Evolutionary conservation across 2,329 filamentous ascomycete species (phyloP).

Genomic region (Aspergillus jensenii): DNA sequence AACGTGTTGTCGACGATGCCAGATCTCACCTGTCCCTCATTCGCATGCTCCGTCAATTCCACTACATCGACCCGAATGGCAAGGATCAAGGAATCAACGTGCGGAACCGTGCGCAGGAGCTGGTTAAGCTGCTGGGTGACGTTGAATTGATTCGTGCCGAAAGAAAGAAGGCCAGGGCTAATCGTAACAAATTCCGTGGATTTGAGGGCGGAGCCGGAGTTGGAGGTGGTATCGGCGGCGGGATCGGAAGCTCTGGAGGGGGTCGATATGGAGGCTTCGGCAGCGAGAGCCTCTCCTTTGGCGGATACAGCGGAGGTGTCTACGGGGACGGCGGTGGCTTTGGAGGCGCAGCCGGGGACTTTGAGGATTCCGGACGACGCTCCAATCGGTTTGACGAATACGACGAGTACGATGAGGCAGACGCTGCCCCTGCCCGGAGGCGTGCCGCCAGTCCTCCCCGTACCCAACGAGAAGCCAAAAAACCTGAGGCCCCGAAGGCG

Average conservation of each 20-base stretch:
- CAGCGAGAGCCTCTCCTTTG: constrained; percentile 67
- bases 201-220: constrained; percentile 77
- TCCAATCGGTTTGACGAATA: constrained; percentile 91
- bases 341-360: constrained; percentile 73
- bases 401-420: constrained; percentile 87
- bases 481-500: constrained; percentile 71
- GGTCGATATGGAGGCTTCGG: constrained; percentile 87
- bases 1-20: constrained; percentile 95
- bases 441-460: constrained; percentile 47
- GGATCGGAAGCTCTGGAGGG: constrained; percentile 38
- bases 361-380: constrained; percentile 61
- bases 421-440: constrained; percentile 52
- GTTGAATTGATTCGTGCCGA: constrained; percentile 56
- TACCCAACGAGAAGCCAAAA: constrained; percentile 54
- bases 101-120: constrained; percentile 91
- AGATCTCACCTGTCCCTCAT: constrained; percentile 90
- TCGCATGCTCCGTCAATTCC: constrained; percentile 98
- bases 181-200: constrained; percentile 92
- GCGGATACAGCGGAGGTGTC: constrained; percentile 70
- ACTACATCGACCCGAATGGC: constrained; percentile 92
- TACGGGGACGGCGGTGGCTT: constrained; percentile 97
- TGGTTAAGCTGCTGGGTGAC: constrained; percentile 88
- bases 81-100: constrained; percentile 99
- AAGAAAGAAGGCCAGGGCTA: constrained; percentile 83
- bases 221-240: constrained; percentile 54